Evolutionary conservation across 2,329 filamentous ascomycete species (phyloP), one percentile per base, ranked within the genome.

Genomic region (Fonsecaea erecta): DNA sequence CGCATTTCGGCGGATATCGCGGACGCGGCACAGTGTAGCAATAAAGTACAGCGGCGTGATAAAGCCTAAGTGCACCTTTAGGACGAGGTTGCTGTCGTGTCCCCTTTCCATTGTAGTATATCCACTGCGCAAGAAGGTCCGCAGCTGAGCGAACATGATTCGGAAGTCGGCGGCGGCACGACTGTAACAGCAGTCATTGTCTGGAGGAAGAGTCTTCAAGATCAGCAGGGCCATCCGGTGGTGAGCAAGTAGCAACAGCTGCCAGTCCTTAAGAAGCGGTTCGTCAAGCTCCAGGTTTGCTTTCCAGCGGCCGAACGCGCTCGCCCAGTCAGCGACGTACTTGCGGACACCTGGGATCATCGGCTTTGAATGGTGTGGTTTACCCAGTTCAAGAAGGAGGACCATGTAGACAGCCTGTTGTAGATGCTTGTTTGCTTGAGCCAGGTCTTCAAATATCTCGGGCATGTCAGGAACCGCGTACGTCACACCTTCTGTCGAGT

Each of bases 31-130:
- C 28, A 62, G 34, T 26, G 65, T 67, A 16, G 65, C 65, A 46
- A 68, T 65, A 46, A 68, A 68, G 55, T 62, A 68, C 18, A 68
- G 40, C 26, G 65, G 65, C n/a, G 65, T 26, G n/a, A 65, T 68
- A 24, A 65, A 68, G 5, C 65, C 65, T 40, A 65, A 16, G 32
- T 68, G 65, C 30, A 48, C 40, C 35, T 65, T 63, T 34, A 68
- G 51, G 16, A 68, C 52, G 2, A 58, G 24, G 9, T 65, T 34
- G 40, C 55, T 59, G 24, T 59, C 53, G 16, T 64, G 18, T 32
- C 60, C 37, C n/a, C 34, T 56, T 3, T 65, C 59, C 58, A 60
- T 51, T 14, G 58, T 37, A 14, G 62, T 56, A 12, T 68, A 57
- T 11, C 55, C 62, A 30, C 62, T 64, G n/a, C 65, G 59, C 24